Percentiles rank a stretch among this genome's conserved stretches.
Conservation (phyloP, 768 basidiomycete species). For the Termitomyces sp. region DNA sequence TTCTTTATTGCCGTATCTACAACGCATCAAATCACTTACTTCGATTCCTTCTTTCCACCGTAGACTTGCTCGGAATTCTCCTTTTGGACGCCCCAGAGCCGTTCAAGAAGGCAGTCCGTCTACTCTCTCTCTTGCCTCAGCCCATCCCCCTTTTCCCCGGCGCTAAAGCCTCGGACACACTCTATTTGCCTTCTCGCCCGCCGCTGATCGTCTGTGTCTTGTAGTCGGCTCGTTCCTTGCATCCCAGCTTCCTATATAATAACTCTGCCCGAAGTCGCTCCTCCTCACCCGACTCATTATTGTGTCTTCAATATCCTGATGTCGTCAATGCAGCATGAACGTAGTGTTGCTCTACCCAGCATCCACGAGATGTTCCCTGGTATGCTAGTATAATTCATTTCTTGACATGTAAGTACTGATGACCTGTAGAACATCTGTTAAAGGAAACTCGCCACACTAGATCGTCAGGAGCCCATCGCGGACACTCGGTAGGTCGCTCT, state of each 20-base stretch:
- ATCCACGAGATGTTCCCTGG: conserved; percentile 58
- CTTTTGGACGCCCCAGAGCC: conserved; percentile 15
- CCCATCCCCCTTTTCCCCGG: conserved; percentile 1
- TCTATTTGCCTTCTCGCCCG: conserved; percentile 3
- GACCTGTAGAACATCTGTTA: conserved; percentile 11
- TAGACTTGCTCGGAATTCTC: conserved; percentile 16
- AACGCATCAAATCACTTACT: conserved; percentile 19
- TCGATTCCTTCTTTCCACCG: conserved; percentile 15
- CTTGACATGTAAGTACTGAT: not conserved
- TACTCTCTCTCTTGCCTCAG: conserved; percentile 10
- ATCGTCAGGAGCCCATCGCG: not conserved
- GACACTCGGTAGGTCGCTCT: not conserved
- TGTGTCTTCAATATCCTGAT: not conserved
- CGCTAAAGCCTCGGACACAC: conserved; percentile 19
- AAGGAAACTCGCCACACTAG: conserved; percentile 14
- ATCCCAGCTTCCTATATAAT: not conserved
- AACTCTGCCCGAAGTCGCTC: not conserved
- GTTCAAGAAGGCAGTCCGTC: conserved; percentile 19
- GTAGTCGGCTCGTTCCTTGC: not conserved
- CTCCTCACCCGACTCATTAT: not conserved
- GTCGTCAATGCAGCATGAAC: conserved; percentile 6
- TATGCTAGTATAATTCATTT: conserved; percentile 15
- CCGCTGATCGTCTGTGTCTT: not conserved
- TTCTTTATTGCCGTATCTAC: conserved; percentile 18
- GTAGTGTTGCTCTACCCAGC: conserved; percentile 38